Base-by-base conservation (phyloP, 306 rosid species). In the Castanea mollissima region DNA sequence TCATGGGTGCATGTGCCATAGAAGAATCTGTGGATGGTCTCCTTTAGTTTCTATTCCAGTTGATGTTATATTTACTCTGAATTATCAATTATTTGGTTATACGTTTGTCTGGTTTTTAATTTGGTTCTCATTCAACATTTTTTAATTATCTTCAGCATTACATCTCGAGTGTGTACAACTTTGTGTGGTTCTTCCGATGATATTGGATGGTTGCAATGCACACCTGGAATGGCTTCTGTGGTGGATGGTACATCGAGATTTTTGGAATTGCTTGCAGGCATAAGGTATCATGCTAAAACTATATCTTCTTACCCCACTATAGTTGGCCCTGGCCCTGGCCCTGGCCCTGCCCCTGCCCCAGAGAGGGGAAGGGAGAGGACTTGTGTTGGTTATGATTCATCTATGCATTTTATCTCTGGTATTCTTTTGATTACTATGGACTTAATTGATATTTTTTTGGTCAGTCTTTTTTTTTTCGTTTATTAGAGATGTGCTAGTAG, bases 121-220 rank as follows among this genome's bases (percentile, higher is more conserved):
- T 52, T 10, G 74, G 68, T 81, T 77, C 74, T 82, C 44, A 52
- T 32, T 20, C 55, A 38, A 38, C 51, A 70, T 74, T 44, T 25
- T 16, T 69, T 79, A 52, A 38, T 62, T 68, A 58, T 80, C 55
- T 80, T 80, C 92, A 91, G 97, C 84, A 44, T 83, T 60, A 49
- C 51, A 74, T 81, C 89, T 80, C 85, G 97, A 12, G 79, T 88
- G 74, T 29, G 27, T 86, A 94, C 71, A 83, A 78, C 97, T 59
- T 79, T 87, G 87, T 89, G 55, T 27, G 97, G 97, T 74, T 94
- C 98, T 71, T 76, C 88, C 20, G 90, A 87, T 78, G 97, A 94
- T 79, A 94, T 94, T 64, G 97, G 94, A 73, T 92, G 98, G 98
- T 81, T 92, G 91, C 94, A 89, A 82, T 81, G 64, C 62, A 87